Evolutionary conservation across 208 protist species (phyloP).

Genomic region (Tritrichomonas musculus): DNA sequence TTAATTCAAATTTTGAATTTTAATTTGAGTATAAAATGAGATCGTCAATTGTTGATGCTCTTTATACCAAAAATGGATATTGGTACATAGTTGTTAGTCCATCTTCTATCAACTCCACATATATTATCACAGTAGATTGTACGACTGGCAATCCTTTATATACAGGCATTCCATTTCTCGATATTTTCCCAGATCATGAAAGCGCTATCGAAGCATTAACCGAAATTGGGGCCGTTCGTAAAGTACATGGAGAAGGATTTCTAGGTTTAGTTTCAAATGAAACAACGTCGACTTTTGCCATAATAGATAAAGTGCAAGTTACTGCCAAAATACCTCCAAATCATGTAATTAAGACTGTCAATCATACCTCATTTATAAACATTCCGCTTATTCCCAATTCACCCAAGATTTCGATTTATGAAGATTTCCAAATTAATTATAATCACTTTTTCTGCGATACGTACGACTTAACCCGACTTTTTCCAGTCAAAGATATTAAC

Average conservation of each 20-base stretch:
- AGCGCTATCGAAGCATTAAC: not conserved
- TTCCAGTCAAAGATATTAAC: not conserved
- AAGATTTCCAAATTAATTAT: slow-evolving; percentile 16
- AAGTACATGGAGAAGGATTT: not conserved
- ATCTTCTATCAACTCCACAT: not conserved
- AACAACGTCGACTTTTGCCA: not conserved
- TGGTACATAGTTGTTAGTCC: not conserved
- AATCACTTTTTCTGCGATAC: slow-evolving; percentile 30
- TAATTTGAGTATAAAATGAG: no score
- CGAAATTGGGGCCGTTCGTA: not conserved
- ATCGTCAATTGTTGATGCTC: not conserved
- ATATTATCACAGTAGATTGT: not conserved
- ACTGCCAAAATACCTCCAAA: not conserved
- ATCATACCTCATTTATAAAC: not conserved
- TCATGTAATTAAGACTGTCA: not conserved
- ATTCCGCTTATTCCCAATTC: no score
- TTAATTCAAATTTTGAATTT: no score
- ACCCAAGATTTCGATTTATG: not conserved
- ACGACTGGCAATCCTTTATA: not conserved
- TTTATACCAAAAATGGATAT: not conserved
- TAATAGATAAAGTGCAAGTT: not conserved
- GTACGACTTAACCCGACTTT: not conserved
- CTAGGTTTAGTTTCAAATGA: not conserved
- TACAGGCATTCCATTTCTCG: not conserved
- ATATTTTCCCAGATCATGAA: not conserved